Percentiles rank a stretch among this genome's conserved stretches.
Evolutionary conservation across 2,329 filamentous ascomycete genomes (phyloP).

Genomic region (Trichoderma sp.): DNA sequence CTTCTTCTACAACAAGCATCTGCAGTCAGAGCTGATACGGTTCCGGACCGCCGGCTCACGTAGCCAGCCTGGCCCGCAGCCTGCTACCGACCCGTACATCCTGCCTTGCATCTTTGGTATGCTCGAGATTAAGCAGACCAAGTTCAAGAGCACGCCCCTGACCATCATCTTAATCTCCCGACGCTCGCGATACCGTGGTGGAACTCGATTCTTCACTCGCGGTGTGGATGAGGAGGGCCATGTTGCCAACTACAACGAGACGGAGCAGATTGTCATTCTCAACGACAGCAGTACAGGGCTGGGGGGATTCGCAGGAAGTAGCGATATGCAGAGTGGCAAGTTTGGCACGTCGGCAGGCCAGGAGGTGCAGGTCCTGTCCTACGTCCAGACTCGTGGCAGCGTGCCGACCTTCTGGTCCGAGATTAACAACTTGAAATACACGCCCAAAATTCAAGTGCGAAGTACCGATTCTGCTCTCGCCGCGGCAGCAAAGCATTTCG

Average conservation of each 20-base stretch:
- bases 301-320: constrained; percentile 78
- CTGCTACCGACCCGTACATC: constrained; percentile 86
- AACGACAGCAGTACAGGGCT: constrained; percentile 79
- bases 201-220: constrained; percentile 92
- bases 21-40: constrained; percentile 88
- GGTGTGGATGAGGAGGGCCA: constrained; percentile 92
- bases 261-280: constrained; percentile 86
- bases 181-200: constrained; percentile 83
- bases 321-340: constrained; percentile 75
- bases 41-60: constrained; percentile 70
- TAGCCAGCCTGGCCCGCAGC: constrained; percentile 69
- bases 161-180: constrained; percentile 88
- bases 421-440: constrained; percentile 90
- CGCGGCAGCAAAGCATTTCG: constrained; percentile 84
- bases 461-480: constrained; percentile 78
- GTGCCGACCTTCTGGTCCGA: constrained; percentile 97
- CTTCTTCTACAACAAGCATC: constrained; percentile 98
- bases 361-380: constrained; percentile 88
- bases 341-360: constrained; percentile 61
- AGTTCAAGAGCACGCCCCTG: constrained; percentile 80
- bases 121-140: constrained; percentile 85
- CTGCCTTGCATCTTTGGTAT: constrained; percentile 96
- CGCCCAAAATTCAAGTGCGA: constrained; percentile 85
- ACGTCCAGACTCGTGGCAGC: constrained; percentile 94
- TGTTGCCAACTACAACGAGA: constrained; percentile 99